Conservation (phyloP, 1,284 basidiomycete species). For the Stereum hirsutum region DNA sequence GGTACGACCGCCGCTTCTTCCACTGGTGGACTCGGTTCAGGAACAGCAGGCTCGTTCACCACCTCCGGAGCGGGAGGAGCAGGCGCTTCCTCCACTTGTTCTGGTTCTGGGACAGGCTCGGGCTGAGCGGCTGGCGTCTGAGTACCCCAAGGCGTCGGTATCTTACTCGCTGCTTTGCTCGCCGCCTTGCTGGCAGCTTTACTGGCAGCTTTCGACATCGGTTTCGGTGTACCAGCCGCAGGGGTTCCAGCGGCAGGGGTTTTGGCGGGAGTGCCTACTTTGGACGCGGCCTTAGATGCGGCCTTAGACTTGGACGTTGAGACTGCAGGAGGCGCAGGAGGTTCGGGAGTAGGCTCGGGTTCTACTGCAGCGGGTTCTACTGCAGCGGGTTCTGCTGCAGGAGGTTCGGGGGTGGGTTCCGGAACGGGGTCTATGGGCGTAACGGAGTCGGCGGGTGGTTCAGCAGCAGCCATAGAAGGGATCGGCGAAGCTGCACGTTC, state of each 20-base stretch:
- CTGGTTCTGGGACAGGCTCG: background rate
- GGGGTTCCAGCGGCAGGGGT: background rate
- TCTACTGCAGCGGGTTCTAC: background rate
- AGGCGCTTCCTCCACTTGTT: background rate
- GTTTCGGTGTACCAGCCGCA: constrained; percentile 4
- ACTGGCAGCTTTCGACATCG: constrained; percentile 12
- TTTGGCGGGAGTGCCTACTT: constrained; percentile 1
- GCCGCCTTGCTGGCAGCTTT: constrained; percentile 9
- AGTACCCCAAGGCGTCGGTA: constrained; percentile 12
- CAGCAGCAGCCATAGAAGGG: constrained; percentile 6
- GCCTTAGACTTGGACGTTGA: background rate
- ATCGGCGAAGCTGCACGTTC: no score
- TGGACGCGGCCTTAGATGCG: background rate
- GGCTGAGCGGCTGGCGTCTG: constrained; percentile 10
- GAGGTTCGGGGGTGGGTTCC: constrained; percentile 5
- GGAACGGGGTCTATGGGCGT: background rate
- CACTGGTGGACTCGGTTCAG: background rate
- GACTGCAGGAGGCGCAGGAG: background rate
- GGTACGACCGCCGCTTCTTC: background rate
- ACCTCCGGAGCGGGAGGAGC: background rate
- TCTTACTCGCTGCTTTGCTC: constrained; percentile 11
- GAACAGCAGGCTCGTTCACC: background rate
- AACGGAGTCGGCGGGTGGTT: background rate
- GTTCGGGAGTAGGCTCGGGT: background rate
- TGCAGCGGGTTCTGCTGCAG: constrained; percentile 1